Percentiles rank a stretch among this genome's conserved stretches.
phyloP scores from a whole-genome alignment of 495 filamentous ascomycete species.

The Oidiodendron maius region DNA sequence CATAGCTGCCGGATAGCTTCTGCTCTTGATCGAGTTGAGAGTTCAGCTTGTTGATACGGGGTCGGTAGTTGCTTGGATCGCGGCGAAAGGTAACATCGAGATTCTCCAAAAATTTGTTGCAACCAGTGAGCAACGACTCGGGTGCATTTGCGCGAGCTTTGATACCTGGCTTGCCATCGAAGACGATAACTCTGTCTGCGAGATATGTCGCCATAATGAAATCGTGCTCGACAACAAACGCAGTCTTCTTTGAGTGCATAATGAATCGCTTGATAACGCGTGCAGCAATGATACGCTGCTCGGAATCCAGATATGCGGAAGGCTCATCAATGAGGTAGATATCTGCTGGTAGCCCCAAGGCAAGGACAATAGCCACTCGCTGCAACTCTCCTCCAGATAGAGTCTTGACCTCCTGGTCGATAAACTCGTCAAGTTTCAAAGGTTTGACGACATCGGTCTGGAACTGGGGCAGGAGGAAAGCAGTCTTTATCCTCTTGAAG shows the following conservation, averaged over 20 bases:
- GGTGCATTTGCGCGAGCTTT: conserved; percentile 83
- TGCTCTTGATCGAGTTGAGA: conserved; percentile 96
- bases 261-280: conserved; percentile 99
- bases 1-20: conserved; percentile 88
- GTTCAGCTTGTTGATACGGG: conserved; percentile 96
- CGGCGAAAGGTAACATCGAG: conserved; percentile 97
- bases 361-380: conserved; percentile 94
- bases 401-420: conserved; percentile 98
- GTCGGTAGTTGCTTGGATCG: conserved; percentile 91
- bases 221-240: conserved; percentile 99
- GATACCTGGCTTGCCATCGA: conserved; percentile 87
- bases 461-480: conserved; percentile 94
- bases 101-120: conserved; percentile 93
- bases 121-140: conserved; percentile 88
- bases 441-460: conserved; percentile 99
- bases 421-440: conserved; percentile 95
- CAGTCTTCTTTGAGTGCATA: conserved; percentile 99
- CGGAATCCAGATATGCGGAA: conserved; percentile 91
- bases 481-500: conserved; percentile 95
- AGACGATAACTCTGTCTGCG: conserved; percentile 96
- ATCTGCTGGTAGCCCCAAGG: conserved; percentile 91
- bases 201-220: conserved; percentile 99
- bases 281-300: conserved; percentile 95
- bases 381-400: conserved; percentile 98
- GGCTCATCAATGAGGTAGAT: conserved; percentile 99